Conservation (phyloP, 306 rosid species). For the Prunus salicina region DNA sequence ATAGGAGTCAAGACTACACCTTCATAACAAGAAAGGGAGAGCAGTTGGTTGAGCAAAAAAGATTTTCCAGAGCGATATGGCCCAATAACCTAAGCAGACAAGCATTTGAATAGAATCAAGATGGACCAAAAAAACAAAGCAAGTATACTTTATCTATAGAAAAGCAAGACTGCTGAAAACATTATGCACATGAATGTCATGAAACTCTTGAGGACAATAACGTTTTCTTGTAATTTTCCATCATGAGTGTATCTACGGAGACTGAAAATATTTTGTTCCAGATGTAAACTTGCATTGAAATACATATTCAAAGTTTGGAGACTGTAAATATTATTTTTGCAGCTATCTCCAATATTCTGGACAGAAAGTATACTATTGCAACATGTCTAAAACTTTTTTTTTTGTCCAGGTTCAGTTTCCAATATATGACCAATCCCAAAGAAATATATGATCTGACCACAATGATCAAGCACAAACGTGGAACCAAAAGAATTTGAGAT, state of each 20-base stretch:
- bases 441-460: background rate
- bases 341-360: background rate
- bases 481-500: background rate
- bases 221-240: background rate
- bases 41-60: conserved; percentile 93
- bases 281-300: background rate
- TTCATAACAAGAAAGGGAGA: conserved; percentile 94
- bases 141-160: background rate
- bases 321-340: background rate
- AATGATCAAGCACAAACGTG: background rate
- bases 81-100: conserved; percentile 74
- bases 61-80: conserved; percentile 98
- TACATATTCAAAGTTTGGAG: background rate
- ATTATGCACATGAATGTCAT: background rate
- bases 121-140: background rate
- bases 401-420: background rate
- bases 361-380: background rate
- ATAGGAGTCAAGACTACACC: conserved; percentile 42
- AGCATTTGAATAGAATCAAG: conserved; percentile 14
- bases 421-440: background rate
- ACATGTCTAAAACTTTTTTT: background rate
- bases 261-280: background rate
- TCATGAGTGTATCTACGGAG: background rate
- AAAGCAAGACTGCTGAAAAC: background rate
- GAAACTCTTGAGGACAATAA: background rate